Conservation (phyloP, 163 green algal genomes). For the Chlorella variabilis region DNA sequence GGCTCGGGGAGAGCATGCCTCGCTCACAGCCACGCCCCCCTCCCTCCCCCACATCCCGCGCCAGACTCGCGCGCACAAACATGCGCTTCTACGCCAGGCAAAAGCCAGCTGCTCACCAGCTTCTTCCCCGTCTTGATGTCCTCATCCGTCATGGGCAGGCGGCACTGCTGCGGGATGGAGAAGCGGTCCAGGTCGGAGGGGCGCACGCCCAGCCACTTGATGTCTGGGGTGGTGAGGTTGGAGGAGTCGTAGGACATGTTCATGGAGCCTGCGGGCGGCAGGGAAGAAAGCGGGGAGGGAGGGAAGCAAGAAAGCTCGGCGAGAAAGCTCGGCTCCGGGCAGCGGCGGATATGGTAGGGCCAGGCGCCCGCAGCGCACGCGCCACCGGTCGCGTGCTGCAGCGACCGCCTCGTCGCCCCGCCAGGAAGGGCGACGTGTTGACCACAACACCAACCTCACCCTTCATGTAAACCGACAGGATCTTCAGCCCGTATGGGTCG, state of each 20-base stretch:
- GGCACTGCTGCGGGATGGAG: constrained; percentile 93
- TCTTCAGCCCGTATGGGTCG: constrained; percentile 98
- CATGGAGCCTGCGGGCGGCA: constrained; percentile 73
- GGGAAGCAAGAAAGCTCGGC: background rate
- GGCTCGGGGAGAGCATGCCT: too few relatives aligned
- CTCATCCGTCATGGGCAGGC: constrained; percentile 94
- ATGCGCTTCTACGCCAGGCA: too few relatives aligned
- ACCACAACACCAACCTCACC: constrained; percentile 28
- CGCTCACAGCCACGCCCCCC: too few relatives aligned
- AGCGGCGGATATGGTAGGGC: too few relatives aligned
- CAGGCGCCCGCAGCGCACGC: too few relatives aligned
- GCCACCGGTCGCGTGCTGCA: too few relatives aligned
- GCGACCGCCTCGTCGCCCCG: too few relatives aligned
- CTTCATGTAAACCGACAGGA: constrained; percentile 98
- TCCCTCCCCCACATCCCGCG: too few relatives aligned
- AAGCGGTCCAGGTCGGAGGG: constrained; percentile 94
- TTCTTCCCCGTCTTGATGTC: constrained; percentile 94
- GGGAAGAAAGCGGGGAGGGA: background rate
- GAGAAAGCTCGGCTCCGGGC: too few relatives aligned
- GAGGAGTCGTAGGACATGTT: constrained; percentile 97
- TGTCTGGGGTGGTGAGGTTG: constrained; percentile 91
- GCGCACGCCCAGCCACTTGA: constrained; percentile 92
- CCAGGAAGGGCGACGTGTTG: too few relatives aligned
- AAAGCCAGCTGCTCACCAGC: constrained; percentile 78
- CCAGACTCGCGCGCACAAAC: too few relatives aligned